phyloP scores from a whole-genome alignment of 1,284 basidiomycete genomes.

The Boletus semigastroideus region DNA sequence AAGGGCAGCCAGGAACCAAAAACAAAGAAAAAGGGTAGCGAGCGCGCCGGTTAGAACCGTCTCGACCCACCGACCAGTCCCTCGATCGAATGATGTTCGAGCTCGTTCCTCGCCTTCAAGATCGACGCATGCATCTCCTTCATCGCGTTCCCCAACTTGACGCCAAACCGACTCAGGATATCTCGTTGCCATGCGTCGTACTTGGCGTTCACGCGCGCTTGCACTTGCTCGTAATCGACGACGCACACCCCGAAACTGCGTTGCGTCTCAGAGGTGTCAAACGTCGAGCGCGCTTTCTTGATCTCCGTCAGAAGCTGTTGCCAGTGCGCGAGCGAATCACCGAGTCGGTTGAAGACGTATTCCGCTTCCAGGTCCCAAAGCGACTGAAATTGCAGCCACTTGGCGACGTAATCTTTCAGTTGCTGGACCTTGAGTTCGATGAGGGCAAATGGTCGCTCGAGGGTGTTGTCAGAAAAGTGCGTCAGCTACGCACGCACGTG shows the following conservation, averaged over 20 bases:
- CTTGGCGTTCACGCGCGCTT: conserved; percentile 96
- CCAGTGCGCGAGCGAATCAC: conserved; percentile 92
- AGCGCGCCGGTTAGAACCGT: conserved; percentile 34
- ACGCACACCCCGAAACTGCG: conserved; percentile 91
- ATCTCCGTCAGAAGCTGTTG: conserved; percentile 95
- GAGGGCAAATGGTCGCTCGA: conserved; percentile 82
- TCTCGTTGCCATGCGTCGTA: conserved; percentile 98
- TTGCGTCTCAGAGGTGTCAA: conserved; percentile 94
- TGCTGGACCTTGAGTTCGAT: conserved; percentile 89
- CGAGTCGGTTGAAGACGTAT: conserved; percentile 92
- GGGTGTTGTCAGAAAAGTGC: conserved; percentile 69
- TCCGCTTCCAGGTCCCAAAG: conserved; percentile 98
- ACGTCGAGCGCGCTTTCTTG: conserved; percentile 93
- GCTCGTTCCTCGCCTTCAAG: conserved; percentile 88
- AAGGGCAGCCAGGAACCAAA: too few species aligned
- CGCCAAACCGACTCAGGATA: conserved; percentile 88
- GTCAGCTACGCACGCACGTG: conserved; percentile 57
- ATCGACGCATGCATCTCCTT: conserved; percentile 95
- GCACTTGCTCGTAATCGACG: conserved; percentile 97
- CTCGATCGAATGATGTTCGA: conserved; percentile 82
- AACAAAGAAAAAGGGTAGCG: neutral
- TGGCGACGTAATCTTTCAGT: conserved; percentile 87
- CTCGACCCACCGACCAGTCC: conserved; percentile 51
- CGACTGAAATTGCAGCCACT: conserved; percentile 99
- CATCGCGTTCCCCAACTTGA: conserved; percentile 91